Evolutionary conservation across 2,329 filamentous ascomycete species (phyloP).

Genomic region (Microcera coccophila): DNA sequence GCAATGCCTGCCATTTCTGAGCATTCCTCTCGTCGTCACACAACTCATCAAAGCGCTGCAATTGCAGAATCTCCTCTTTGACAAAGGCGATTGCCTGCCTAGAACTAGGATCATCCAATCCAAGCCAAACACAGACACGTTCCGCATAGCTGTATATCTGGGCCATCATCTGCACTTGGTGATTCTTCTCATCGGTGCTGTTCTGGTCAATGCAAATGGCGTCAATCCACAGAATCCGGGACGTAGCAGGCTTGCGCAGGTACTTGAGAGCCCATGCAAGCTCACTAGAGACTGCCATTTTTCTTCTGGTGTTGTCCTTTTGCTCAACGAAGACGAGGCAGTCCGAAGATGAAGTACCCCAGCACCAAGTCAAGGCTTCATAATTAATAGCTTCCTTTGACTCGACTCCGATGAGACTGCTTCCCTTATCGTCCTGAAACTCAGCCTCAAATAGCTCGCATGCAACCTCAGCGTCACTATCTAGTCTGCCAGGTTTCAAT

Average conservation of each 20-base stretch:
- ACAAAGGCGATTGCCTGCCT: neutral
- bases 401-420: neutral
- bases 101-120: neutral
- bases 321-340: neutral
- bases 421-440: neutral
- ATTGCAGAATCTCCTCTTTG: slow-evolving; percentile 1
- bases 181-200: neutral
- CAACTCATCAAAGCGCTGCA: slow-evolving; percentile 1
- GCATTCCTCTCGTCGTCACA: slow-evolving; percentile 1
- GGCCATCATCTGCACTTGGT: neutral
- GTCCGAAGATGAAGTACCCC: neutral
- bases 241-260: neutral
- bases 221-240: neutral
- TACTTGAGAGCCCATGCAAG: neutral
- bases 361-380: slow-evolving; percentile 1
- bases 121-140: slow-evolving; percentile 1
- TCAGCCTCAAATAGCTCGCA: slow-evolving; percentile 1
- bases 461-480: neutral
- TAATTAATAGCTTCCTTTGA: neutral
- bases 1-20: neutral
- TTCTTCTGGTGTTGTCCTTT: neutral
- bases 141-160: neutral
- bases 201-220: slow-evolving; percentile 2
- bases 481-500: neutral
- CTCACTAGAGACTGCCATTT: neutral